Percentiles rank a stretch among this genome's conserved stretches.
Conservation (phyloP, 1,284 basidiomycete genomes). For the Cerrena zonata region DNA sequence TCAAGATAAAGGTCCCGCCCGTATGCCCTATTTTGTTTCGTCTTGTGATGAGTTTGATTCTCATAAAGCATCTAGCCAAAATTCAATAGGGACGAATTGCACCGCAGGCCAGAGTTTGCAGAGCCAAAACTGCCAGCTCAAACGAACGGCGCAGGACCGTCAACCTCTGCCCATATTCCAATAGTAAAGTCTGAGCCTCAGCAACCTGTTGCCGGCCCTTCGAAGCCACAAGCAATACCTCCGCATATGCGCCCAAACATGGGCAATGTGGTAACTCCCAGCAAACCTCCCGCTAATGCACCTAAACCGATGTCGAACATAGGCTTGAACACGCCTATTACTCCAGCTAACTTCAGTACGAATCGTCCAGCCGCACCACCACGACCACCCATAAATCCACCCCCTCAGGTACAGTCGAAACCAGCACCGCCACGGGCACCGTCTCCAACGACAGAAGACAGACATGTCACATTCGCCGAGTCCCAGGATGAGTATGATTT, state of each 20-base stretch:
- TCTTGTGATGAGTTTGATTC: not conserved
- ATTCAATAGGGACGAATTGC: constrained; percentile 66
- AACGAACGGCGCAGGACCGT: constrained; percentile 5
- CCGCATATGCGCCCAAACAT: constrained; percentile 16
- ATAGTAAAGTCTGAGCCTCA: constrained; percentile 2
- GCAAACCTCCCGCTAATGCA: constrained; percentile 8
- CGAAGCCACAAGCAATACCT: constrained; percentile 16
- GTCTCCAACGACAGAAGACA: not conserved
- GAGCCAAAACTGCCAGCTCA: constrained; percentile 30
- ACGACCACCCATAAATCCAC: constrained; percentile 14
- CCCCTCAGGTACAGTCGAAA: too few relatives aligned
- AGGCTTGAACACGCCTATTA: constrained; percentile 2
- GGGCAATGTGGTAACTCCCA: constrained; percentile 18
- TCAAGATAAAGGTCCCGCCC: constrained; percentile 78
- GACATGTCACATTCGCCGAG: not conserved
- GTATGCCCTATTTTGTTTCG: constrained; percentile 37
- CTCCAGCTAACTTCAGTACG: constrained; percentile 5
- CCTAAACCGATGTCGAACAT: constrained; percentile 10
- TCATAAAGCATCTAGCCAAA: constrained; percentile 46
- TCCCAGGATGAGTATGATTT: constrained; percentile 42
- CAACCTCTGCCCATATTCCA: not conserved
- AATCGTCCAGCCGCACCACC: constrained; percentile 7
- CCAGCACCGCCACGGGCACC: too few relatives aligned
- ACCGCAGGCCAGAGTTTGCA: constrained; percentile 75
- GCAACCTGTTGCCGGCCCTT: constrained; percentile 1